Conservation (phyloP, 352 stramenopile species). For the Globisporangium apiculatum region DNA sequence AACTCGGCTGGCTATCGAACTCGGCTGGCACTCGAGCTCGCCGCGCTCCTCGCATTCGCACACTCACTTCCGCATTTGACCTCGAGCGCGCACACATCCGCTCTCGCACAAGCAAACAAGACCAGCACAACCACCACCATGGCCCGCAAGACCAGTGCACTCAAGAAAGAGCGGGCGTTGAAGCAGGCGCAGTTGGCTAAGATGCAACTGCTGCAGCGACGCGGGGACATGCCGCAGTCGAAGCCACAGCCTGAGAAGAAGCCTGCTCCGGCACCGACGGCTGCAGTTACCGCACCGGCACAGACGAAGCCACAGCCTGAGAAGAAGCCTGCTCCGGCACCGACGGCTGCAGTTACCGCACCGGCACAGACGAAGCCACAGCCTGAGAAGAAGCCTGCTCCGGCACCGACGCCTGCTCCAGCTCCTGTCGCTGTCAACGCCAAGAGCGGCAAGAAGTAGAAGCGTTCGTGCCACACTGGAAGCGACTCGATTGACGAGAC, state of each 20-base stretch:
- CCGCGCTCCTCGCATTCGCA: no score
- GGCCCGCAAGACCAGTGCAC: slow-evolving; percentile 2
- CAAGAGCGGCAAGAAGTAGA: neutral
- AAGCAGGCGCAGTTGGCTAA: neutral
- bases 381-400: neutral
- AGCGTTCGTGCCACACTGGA: no score
- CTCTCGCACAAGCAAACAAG: neutral
- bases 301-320: neutral
- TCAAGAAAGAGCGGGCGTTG: neutral
- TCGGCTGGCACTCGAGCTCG: no score
- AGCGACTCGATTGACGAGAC: no score
- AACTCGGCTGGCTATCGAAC: no score
- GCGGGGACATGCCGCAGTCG: neutral
- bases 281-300: no score
- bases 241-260: neutral
- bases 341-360: neutral
- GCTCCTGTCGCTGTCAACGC: neutral
- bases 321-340: neutral
- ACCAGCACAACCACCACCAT: neutral
- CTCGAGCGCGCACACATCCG: neutral
- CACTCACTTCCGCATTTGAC: slow-evolving; percentile 5
- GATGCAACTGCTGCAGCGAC: neutral
- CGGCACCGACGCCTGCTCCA: neutral
- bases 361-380: neutral
- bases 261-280: neutral